Base-by-base conservation (phyloP, 1,139 yeast genomes). In the Debaryomycetaceae sp. region DNA sequence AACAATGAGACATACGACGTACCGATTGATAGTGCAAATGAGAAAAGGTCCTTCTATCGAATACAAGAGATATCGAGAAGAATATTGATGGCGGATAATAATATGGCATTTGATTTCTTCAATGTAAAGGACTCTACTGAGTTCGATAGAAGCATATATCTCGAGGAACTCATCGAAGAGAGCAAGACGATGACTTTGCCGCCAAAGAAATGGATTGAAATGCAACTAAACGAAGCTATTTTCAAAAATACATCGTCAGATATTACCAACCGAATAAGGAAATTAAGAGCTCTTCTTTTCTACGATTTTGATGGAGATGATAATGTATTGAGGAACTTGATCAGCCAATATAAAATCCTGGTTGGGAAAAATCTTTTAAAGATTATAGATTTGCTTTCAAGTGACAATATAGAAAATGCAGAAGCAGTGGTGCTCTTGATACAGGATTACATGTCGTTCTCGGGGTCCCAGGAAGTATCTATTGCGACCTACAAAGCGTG, bases 381-480 rank as follows among this genome's bases (percentile, higher is more conserved):
- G 13, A 22, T n/a, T 23, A 24, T 23, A 11, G 24, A 9, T 6
- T 29, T 37, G 20, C 13, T 37, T 6, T 14, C 24, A 9, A 37
- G 39, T 37, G 14, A 20, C 8, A 2, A 24, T 24, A 33, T 31
- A 8, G 35, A 35, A 20, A 33, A 29, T 11, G 22, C 29, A 6
- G 35, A 29, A 22, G 13, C n/a, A 7, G 34, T 45, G 8, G 24
- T 45, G 6, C 13, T 24, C 11, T 24, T 45, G 8, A n/a, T 45
- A 7, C 40, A 42, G 22, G 50, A 47, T 35, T 47, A 41, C 31
- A 27, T 47, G 23, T 41, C 48, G 2, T 45, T 45, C 24, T 35
- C 45, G 8, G 45, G 41, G n/a, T 40, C 45, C 17, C 22, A 38
- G n/a, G 35, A 37, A 33, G 37, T 47, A 6, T 42, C 43, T 4